Conservation (phyloP, 2,329 filamentous ascomycete genomes). For the Passalora sequoiae region DNA sequence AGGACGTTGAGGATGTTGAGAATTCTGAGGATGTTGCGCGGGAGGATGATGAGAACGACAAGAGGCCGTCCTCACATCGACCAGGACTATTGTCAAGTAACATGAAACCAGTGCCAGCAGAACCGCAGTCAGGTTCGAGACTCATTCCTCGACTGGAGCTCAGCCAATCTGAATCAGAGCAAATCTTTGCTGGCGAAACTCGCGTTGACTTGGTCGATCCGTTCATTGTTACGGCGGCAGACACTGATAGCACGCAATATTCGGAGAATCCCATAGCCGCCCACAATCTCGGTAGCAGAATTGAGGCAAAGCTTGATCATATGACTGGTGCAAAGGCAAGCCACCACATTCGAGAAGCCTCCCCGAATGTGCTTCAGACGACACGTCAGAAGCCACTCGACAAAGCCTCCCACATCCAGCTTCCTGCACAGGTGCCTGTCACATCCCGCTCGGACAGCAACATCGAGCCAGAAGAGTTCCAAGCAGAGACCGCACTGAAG, state of each 20-base stretch:
- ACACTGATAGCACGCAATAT: not conserved
- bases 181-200: not conserved
- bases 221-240: not conserved
- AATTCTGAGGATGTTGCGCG: not conserved
- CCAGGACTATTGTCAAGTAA: constrained; percentile 1
- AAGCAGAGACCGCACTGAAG: no score
- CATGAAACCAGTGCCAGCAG: constrained; percentile 2
- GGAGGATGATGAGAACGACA: not conserved
- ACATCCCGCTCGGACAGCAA: no score
- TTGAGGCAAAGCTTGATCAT: no score
- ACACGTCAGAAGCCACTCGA: no score
- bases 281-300: no score
- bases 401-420: no score
- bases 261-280: not conserved
- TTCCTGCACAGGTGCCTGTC: no score
- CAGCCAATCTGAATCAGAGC: not conserved
- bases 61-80: not conserved
- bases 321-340: no score
- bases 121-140: constrained; percentile 1
- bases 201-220: not conserved
- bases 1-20: no score
- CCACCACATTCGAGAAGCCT: no score
- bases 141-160: not conserved
- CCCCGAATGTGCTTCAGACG: no score
- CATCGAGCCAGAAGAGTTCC: no score